Base-by-base conservation (phyloP, 2,329 filamentous ascomycete genomes). In the Hypoxylon sp. region DNA sequence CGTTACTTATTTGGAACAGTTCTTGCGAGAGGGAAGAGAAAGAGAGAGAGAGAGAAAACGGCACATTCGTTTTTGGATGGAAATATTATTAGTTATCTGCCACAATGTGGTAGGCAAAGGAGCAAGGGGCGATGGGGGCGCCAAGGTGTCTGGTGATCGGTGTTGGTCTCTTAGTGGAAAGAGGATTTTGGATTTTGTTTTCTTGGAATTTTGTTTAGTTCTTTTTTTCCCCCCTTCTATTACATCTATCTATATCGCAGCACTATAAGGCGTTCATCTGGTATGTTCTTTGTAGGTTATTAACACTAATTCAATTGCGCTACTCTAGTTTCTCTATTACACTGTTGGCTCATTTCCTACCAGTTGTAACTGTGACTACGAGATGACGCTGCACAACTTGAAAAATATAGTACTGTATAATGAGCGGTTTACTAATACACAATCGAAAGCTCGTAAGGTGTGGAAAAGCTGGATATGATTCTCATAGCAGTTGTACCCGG, bases 111-210 rank as follows among this genome's bases (percentile, higher is more conserved):
- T n/a, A n/a, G n/a, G n/a, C 8, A 23, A 32, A 21, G 36, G 19
- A 42, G 21, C 13, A 16, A 29, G 34, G 41, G 17, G 31, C 16
- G 25, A 30, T 13, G 19, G 29, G 23, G 49, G 53, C 49, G 49
- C 35, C 42, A 49, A 46, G 54, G 54, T 57, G 54, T 57, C 47
- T 41, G 54, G 54, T 47, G 45, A 51, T 36, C 32, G 42, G 53
- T 52, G 47, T 55, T 41, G 15, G 37, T 48, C 23, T 55, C 37
- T 40, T 25, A 38, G 35, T 30, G 53, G 35, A 50, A 53, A 44
- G 43, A 43, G 48, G 49, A 40, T 47, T 29, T 25, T 45, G 32
- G 21, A 6, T 25, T 25, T 25, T n/a, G n/a, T 9, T 25, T 25
- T 48, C 30, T 38, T 15, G 36, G 36, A 26, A 50, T 41, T 37